Evolutionary conservation across 139 green algal genomes (phyloP).

Genomic region (Pleodorina starrii): DNA sequence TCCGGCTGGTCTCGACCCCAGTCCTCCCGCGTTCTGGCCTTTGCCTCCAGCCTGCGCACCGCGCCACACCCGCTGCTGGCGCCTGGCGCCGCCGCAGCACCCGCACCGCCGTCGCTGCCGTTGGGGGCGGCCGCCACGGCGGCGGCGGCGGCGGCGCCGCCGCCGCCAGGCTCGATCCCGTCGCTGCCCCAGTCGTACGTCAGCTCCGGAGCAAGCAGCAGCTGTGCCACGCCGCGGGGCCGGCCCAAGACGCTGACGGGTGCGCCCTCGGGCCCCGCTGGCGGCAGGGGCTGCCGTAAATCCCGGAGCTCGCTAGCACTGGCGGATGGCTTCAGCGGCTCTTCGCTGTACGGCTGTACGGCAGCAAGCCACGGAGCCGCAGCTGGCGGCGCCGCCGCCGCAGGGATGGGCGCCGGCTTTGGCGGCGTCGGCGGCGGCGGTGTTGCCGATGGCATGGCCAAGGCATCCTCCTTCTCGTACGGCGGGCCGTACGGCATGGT

Average conservation of each 20-base stretch:
- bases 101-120: background rate
- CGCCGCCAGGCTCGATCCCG: background rate
- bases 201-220: background rate
- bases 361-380: no score
- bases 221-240: background rate
- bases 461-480: background rate
- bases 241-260: background rate
- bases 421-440: background rate
- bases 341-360: slow-evolving; percentile 1
- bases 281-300: background rate
- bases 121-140: background rate
- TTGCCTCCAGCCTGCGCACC: slow-evolving; percentile 20
- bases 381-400: no score
- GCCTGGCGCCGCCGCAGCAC: background rate
- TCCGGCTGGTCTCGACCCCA: background rate
- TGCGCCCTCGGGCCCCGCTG: background rate
- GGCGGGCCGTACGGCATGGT: background rate
- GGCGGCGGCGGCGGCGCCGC: background rate
- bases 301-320: background rate
- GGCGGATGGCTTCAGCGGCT: background rate
- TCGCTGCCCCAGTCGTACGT: background rate
- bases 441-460: background rate
- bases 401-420: background rate
- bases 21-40: slow-evolving; percentile 5
- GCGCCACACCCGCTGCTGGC: background rate